Evolutionary conservation across 139 green algal genomes (phyloP).

Genomic region (Chlorella vulgaris): DNA sequence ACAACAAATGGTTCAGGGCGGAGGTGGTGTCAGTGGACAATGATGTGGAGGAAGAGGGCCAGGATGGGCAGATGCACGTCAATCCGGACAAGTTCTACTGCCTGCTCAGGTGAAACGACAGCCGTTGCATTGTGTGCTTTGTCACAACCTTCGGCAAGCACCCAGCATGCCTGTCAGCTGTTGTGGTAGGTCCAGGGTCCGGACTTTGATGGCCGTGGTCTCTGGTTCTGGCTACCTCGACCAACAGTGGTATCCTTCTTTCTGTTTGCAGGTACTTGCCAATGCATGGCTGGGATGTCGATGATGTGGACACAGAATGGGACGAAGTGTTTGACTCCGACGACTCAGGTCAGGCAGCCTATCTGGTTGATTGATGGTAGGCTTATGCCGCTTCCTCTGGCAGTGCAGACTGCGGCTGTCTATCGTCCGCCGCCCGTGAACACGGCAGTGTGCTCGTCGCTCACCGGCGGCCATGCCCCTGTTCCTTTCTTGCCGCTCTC

Average conservation of each 20-base stretch:
- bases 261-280: constrained; percentile 5
- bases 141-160: too few relatives aligned
- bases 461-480: too few relatives aligned
- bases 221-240: too few relatives aligned
- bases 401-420: too few relatives aligned
- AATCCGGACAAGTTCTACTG: neutral
- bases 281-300: neutral
- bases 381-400: too few relatives aligned
- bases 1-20: neutral
- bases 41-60: neutral
- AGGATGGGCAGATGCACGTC: neutral
- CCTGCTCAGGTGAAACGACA: neutral
- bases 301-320: neutral
- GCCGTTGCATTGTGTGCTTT: neutral
- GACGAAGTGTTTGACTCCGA: constrained; percentile 2
- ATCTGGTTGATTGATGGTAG: too few relatives aligned
- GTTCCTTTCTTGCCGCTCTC: too few relatives aligned
- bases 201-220: too few relatives aligned
- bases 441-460: neutral
- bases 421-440: too few relatives aligned
- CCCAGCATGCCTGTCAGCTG: too few relatives aligned
- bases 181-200: too few relatives aligned
- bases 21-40: neutral
- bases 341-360: neutral
- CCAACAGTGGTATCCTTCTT: too few relatives aligned